Base-by-base conservation (phyloP, 2,329 filamentous ascomycete species). In the Graphium sp. region DNA sequence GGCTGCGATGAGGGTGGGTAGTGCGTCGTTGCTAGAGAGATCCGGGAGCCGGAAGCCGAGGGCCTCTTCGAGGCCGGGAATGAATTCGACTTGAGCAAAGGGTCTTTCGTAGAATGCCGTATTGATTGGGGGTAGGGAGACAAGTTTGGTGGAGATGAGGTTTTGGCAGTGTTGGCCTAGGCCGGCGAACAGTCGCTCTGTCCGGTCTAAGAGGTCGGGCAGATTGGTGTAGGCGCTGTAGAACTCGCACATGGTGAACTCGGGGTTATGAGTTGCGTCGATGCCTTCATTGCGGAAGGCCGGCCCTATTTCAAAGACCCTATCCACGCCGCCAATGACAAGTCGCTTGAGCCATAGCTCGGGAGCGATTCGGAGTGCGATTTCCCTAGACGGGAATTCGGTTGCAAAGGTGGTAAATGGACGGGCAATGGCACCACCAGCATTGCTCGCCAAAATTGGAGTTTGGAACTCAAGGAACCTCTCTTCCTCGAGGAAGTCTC, bases 161-260 rank as follows among this genome's bases (percentile, higher is more conserved):
- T 52, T 37, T 5, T 56, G 47, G 21, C 68, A 62, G 36, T 64
- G 60, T 11, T 50, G 41, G 7, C 68, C 64, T 11, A 85, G 57
- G 12, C 65, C 60, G 19, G 47, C 56, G 18, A 94, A 52, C 26
- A 95, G 52, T 10, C 62, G 56, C 47, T 89, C 79, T 1, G 87
- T 95, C 46, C 74, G 69, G 13, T 51, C 46, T 44, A 92, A 84
- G 28, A 95, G 57, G 23, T 80, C 69, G 20, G 73, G 57, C 0
- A 94, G 63, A 37, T 76, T 79, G 34, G 77, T 73, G 43, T 85
- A 91, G 3, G 85, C 76, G 35, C 79, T 75, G 53, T 98, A 98
- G 54, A 93, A 95, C 53, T 98, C 89, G 58, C 87, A 95, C 34
- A 82, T 95, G 24, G 81, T 89, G 53, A 95, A 98, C 47, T 98